A percentile compares a stretch with the other conserved stretches of the same genome.
phyloP scores from a whole-genome alignment of 352 stramenopile species.

The Halophytophthora polymorphica region DNA sequence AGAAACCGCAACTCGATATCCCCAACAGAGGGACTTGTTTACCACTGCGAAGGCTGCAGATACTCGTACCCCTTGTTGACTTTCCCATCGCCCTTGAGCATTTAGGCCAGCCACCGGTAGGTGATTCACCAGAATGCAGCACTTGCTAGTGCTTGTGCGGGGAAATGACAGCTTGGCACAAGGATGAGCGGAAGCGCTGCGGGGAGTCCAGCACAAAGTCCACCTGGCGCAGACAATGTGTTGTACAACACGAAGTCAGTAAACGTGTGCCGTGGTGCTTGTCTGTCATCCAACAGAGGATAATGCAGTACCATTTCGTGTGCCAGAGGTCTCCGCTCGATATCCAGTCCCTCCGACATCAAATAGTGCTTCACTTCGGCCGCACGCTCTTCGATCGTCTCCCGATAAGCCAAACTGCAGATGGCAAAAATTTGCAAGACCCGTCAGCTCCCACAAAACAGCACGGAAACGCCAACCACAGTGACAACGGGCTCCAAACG shows the following conservation, averaged over 20 bases:
- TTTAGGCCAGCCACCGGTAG: too few relatives aligned
- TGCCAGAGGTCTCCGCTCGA: conserved; percentile 34
- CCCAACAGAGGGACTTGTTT: too few relatives aligned
- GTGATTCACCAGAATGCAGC: background rate
- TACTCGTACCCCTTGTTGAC: too few relatives aligned
- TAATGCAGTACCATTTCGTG: conserved; percentile 49
- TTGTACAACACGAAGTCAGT: conserved; percentile 4
- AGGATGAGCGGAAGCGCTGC: conserved; percentile 51
- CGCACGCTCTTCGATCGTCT: conserved; percentile 52
- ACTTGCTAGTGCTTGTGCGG: conserved; percentile 13
- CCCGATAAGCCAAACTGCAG: conserved; percentile 45
- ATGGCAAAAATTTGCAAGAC: background rate
- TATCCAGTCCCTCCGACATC: conserved; percentile 33
- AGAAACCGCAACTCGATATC: too few relatives aligned
- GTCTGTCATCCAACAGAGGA: background rate
- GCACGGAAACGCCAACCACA: too few relatives aligned
- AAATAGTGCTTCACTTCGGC: conserved; percentile 56
- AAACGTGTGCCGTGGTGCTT: background rate
- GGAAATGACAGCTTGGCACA: conserved; percentile 50
- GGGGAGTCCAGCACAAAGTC: conserved; percentile 64
- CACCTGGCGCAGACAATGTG: conserved; percentile 33
- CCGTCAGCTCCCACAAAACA: background rate
- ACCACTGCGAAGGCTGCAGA: too few relatives aligned
- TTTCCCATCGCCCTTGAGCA: too few relatives aligned
- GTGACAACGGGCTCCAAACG: conserved; percentile 2